A percentile compares a stretch with the other conserved stretches of the same genome.
phyloP scores from a whole-genome alignment of 192 early-diverging fungal species.

The Umbelopsis sp. region DNA sequence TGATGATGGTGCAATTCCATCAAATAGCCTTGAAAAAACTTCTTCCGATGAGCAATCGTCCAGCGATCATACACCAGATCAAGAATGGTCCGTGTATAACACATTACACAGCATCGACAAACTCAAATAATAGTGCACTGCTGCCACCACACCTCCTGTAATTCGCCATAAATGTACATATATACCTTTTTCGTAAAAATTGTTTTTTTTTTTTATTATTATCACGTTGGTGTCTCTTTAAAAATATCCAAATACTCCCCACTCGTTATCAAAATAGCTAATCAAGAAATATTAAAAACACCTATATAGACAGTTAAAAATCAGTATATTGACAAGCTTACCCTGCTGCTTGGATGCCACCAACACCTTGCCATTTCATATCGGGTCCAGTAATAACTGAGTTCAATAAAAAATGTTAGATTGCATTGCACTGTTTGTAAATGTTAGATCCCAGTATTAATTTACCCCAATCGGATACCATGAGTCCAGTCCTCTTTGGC shows the following conservation, averaged over 20 bases:
- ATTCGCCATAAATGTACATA: not conserved
- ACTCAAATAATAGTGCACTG: too few species aligned
- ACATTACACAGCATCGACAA: not conserved
- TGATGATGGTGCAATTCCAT: not conserved
- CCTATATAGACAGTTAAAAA: not conserved
- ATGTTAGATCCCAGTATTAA: not conserved
- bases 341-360: slow-evolving; percentile 57
- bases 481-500: slow-evolving; percentile 51
- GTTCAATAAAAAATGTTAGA: slow-evolving; percentile 4
- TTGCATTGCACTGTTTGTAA: not conserved
- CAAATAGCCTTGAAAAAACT: not conserved
- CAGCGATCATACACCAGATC: not conserved
- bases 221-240: not conserved
- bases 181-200: not conserved
- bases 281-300: not conserved
- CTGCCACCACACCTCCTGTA: not conserved
- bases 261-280: slow-evolving; percentile 39
- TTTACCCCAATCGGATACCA: slow-evolving; percentile 58
- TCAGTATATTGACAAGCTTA: slow-evolving; percentile 25
- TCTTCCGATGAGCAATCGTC: not conserved
- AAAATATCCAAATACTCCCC: slow-evolving; percentile 33
- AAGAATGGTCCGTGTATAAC: not conserved
- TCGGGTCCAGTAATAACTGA: slow-evolving; percentile 48
- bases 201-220: too few species aligned
- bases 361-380: slow-evolving; percentile 49